phyloP scores from a whole-genome alignment of 352 stramenopile genomes.

The Phytophthora citricola region DNA sequence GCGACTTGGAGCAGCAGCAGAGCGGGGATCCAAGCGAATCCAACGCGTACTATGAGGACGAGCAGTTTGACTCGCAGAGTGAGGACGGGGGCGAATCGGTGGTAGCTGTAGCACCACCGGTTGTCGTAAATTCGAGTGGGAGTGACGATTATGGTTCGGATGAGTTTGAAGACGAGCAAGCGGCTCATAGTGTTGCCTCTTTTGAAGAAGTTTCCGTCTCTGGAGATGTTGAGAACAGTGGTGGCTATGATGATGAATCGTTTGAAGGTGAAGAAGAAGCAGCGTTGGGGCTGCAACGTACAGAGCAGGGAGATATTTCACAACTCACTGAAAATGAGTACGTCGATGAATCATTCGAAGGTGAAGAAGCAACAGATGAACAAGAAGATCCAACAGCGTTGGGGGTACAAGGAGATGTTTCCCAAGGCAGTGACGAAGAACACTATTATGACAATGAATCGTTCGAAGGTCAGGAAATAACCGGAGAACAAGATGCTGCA shows the following conservation, averaged over 20 bases:
- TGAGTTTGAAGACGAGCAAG: constrained; percentile 29
- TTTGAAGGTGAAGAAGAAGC: constrained; percentile 24
- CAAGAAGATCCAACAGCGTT: not conserved
- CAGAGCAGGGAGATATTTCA: no score
- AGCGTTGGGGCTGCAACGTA: not conserved
- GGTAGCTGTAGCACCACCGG: not conserved
- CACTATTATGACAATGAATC: no score
- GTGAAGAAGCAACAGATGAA: not conserved
- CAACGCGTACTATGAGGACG: constrained; percentile 14
- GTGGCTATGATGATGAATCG: constrained; percentile 18
- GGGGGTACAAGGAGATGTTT: not conserved
- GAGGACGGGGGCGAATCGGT: constrained; percentile 2
- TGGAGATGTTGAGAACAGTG: not conserved
- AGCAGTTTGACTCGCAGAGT: constrained; percentile 25
- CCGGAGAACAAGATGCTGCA: not conserved
- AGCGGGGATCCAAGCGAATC: not conserved
- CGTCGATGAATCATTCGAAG: no score
- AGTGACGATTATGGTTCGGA: constrained; percentile 22
- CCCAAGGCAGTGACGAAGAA: no score
- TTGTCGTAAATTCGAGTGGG: constrained; percentile 4
- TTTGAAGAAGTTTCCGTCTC: not conserved
- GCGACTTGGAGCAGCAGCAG: constrained; percentile 6
- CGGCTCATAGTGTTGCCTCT: not conserved
- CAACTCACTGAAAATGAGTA: no score
- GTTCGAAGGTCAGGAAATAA: not conserved